Conservation (phyloP, 202 grass and related monocot species). For the Hordeum pubiflorum region DNA sequence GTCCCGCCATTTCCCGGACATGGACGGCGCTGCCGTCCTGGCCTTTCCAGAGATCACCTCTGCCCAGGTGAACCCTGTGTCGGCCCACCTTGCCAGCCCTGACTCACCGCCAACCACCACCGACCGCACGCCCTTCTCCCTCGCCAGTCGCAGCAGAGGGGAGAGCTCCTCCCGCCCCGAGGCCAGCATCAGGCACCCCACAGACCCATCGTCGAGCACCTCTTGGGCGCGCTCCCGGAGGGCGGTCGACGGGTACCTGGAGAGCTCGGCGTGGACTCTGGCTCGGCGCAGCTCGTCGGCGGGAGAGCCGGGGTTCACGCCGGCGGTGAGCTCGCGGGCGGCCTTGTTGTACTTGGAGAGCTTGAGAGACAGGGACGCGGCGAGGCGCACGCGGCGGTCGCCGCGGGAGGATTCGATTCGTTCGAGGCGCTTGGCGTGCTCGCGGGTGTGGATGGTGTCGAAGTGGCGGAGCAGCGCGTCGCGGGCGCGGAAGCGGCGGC, state of each 20-base stretch:
- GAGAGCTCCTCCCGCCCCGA: constrained; percentile 31
- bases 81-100: constrained; percentile 36
- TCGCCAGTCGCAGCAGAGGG: constrained; percentile 34
- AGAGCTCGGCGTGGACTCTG: constrained; percentile 25
- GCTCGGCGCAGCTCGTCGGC: constrained; percentile 41
- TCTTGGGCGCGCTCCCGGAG: constrained; percentile 28
- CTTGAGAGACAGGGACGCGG: constrained; percentile 42
- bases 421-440: constrained; percentile 60
- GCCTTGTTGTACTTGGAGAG: constrained; percentile 63
- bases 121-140: constrained; percentile 37
- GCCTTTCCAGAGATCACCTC: constrained; percentile 39
- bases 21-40: constrained; percentile 24
- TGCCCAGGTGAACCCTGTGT: constrained; percentile 42
- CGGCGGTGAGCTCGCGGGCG: constrained; percentile 39
- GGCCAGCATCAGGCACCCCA: constrained; percentile 41
- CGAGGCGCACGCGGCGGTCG: constrained; percentile 39
- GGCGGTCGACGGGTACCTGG: constrained; percentile 12
- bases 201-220: constrained; percentile 43
- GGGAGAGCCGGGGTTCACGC: constrained; percentile 15
- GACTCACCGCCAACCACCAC: constrained; percentile 49
- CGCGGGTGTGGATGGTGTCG: constrained; percentile 45
- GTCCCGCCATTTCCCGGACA: constrained; percentile 37
- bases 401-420: constrained; percentile 46
- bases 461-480: constrained; percentile 53
- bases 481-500: constrained; percentile 37